Percentiles rank a stretch among this genome's conserved stretches.
phyloP scores from a whole-genome alignment of 2,329 filamentous ascomycete species.

The Aureobasidium melanogenum region DNA sequence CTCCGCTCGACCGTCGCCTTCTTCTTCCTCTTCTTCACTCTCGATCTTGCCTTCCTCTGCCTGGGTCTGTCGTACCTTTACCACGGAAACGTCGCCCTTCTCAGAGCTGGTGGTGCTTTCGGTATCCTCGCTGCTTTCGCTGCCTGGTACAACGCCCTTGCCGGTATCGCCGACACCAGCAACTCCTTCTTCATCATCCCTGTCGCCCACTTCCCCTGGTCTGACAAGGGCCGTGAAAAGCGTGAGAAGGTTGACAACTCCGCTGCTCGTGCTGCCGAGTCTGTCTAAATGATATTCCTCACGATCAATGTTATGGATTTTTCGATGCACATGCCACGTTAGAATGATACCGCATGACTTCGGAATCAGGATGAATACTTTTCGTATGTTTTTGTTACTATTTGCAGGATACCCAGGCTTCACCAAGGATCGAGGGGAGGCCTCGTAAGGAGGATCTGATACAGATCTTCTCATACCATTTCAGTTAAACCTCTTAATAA shows the following conservation, averaged over 20 bases:
- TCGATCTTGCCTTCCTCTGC: constrained; percentile 50
- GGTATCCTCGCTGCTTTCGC: constrained; percentile 45
- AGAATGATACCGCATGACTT: neutral
- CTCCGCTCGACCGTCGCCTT: constrained; percentile 52
- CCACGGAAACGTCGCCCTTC: constrained; percentile 33
- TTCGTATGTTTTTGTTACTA: constrained; percentile 10
- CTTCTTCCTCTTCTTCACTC: constrained; percentile 48
- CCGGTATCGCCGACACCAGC: constrained; percentile 45
- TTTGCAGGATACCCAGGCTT: constrained; percentile 13
- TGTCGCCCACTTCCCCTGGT: constrained; percentile 93
- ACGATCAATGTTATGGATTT: neutral
- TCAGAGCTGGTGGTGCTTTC: constrained; percentile 45
- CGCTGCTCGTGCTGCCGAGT: constrained; percentile 24
- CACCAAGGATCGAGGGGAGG: constrained; percentile 5
- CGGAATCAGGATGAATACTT: neutral
- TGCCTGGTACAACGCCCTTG: constrained; percentile 47
- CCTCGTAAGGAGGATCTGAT: neutral
- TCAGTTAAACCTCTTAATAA: neutral
- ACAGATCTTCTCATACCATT: neutral
- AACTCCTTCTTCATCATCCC: constrained; percentile 85
- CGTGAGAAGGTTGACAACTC: constrained; percentile 41
- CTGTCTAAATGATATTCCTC: constrained; percentile 13
- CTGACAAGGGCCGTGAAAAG: constrained; percentile 59
- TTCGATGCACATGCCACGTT: neutral
- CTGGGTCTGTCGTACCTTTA: constrained; percentile 46